Evolutionary conservation across 2,329 filamentous ascomycete genomes (phyloP).

Genomic region (Aspergillus caelatus): DNA sequence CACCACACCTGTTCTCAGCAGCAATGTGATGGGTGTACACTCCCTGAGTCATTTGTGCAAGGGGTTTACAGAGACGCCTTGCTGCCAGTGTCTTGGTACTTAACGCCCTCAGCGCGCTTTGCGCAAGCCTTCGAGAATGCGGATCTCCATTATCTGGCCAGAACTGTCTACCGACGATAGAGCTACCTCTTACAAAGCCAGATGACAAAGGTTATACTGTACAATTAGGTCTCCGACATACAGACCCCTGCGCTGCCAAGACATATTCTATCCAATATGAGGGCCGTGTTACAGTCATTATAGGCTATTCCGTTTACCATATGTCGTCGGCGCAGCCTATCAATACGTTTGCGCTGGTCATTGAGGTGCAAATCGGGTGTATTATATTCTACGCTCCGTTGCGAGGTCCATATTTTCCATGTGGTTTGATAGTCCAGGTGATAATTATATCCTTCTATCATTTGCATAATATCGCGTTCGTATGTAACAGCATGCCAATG

Average conservation of each 20-base stretch:
- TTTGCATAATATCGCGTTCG: neutral
- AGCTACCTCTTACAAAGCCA: neutral
- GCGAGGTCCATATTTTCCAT: neutral
- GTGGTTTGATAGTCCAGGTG: neutral
- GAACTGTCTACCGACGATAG: neutral
- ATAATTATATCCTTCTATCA: neutral
- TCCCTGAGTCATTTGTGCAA: neutral
- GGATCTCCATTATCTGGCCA: too few species aligned
- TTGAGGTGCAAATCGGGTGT: neutral
- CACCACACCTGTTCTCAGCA: too few species aligned
- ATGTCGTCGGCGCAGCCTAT: neutral
- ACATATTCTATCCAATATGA: neutral
- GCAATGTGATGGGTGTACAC: neutral
- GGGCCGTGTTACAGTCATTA: neutral
- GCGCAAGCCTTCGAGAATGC: neutral
- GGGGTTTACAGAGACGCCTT: neutral
- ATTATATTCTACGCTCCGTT: neutral
- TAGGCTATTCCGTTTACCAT: neutral
- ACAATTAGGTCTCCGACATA: neutral
- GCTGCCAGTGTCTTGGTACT: neutral
- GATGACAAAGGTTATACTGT: fast-evolving
- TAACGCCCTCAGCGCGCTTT: neutral
- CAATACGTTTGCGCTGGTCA: neutral
- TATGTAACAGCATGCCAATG: neutral
- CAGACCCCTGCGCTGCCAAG: neutral